Conservation (phyloP, 148 eudicot genomes). For the Camellia lanceoleosa region DNA sequence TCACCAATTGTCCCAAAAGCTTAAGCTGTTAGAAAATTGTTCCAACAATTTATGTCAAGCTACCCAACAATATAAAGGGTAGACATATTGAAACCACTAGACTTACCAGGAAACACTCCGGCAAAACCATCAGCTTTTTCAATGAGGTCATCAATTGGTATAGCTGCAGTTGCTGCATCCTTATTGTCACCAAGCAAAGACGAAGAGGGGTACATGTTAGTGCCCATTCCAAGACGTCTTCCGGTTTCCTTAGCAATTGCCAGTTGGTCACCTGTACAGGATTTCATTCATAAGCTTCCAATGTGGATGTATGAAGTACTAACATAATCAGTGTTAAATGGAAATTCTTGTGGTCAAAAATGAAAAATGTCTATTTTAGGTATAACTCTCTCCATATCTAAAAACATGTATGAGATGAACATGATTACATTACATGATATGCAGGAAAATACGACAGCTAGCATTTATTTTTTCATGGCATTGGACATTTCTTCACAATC, state of each 20-base stretch:
- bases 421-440: background rate
- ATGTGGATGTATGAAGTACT: background rate
- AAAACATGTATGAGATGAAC: background rate
- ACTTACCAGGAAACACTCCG: constrained; percentile 67
- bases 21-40: no score
- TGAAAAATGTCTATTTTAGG: background rate
- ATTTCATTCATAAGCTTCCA: background rate
- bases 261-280: constrained; percentile 57
- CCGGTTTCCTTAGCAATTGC: constrained; percentile 75
- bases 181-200: constrained; percentile 42
- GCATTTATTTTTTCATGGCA: background rate
- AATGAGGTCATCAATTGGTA: constrained; percentile 64
- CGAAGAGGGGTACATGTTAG: constrained; percentile 75
- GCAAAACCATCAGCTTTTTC: constrained; percentile 79
- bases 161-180: constrained; percentile 21
- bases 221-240: constrained; percentile 72
- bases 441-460: background rate
- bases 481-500: background rate
- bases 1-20: no score
- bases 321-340: no score
- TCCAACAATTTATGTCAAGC: no score
- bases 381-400: background rate
- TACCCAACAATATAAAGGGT: no score
- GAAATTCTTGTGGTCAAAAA: background rate
- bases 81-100: background rate